Conservation (phyloP, 192 early-diverging fungal species). For the Backusella australiensis region DNA sequence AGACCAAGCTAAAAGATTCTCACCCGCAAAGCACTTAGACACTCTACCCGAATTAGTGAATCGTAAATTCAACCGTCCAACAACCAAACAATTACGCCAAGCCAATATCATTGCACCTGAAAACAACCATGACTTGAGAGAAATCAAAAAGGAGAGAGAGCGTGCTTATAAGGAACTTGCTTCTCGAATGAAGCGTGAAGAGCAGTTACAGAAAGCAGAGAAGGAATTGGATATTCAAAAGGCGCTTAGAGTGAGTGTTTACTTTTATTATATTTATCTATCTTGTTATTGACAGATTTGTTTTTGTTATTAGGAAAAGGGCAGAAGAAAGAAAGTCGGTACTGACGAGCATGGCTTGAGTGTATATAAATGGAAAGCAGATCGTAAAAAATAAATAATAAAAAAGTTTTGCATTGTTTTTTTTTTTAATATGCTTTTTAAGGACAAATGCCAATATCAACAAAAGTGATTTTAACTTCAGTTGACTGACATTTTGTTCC, state of each 20-base stretch:
- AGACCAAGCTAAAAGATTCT: conserved; percentile 58
- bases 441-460: neutral
- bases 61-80: conserved; percentile 82
- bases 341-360: conserved; percentile 75
- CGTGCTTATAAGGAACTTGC: conserved; percentile 62
- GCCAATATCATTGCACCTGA: conserved; percentile 36
- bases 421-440: too few relatives aligned
- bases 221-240: conserved; percentile 79
- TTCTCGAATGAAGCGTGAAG: conserved; percentile 75
- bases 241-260: conserved; percentile 58
- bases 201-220: conserved; percentile 66
- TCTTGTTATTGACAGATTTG: neutral
- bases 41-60: conserved; percentile 76
- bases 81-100: conserved; percentile 52
- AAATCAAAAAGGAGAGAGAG: conserved; percentile 38
- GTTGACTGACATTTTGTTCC: too few relatives aligned
- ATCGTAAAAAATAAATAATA: conserved; percentile 73
- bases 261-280: conserved; percentile 4
- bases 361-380: conserved; percentile 91
- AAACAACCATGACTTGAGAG: conserved; percentile 16
- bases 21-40: conserved; percentile 79
- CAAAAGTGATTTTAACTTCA: too few relatives aligned
- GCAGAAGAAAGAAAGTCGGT: conserved; percentile 77
- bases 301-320: conserved; percentile 59
- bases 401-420: neutral